These are phyloP conservation scores for Paracamarosporium sp. DNA, from an alignment of 2,329 filamentous ascomycete species.

Conservation along the genomic window DNA sequence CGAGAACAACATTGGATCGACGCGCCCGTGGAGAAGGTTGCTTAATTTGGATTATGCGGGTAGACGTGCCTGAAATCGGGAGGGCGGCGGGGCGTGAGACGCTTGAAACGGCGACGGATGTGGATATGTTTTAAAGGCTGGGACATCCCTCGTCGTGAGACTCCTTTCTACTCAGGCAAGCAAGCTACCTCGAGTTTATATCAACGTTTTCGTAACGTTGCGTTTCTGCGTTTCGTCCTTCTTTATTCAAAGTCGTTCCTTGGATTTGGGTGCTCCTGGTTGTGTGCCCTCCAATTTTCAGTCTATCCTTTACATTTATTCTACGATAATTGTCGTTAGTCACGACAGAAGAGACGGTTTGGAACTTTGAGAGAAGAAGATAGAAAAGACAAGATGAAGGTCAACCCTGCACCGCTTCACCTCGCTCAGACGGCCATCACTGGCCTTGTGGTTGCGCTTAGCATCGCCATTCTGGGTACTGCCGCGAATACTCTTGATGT, in stretches of 20 bases:
- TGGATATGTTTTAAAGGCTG: conserved; percentile 44
- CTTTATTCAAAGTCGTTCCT: conserved; percentile 18
- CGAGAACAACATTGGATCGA: neutral
- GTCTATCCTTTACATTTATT: conserved; percentile 15
- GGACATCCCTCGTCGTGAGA: conserved; percentile 26
- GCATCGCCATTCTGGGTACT: conserved; percentile 51
- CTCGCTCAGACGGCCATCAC: conserved; percentile 42
- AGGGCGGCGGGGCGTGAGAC: conserved; percentile 1
- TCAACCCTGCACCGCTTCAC: conserved; percentile 46
- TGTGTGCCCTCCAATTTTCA: conserved; percentile 22
- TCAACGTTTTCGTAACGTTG: conserved; percentile 17
- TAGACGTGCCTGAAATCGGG: conserved; percentile 15
- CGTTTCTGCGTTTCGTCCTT: conserved; percentile 26
- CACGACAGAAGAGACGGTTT: neutral
- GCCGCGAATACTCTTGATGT: conserved; percentile 51
- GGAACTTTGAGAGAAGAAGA: conserved; percentile 9
- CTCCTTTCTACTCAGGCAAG: conserved; percentile 25
- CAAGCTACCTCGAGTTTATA: conserved; percentile 21
- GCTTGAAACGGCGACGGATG: conserved; percentile 39
- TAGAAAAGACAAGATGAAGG: conserved; percentile 33
- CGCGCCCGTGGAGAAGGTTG: neutral
- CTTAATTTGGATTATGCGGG: conserved; percentile 27
- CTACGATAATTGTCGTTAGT: conserved; percentile 3
- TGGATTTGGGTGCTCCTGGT: conserved; percentile 37
- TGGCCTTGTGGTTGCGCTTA: conserved; percentile 48